A percentile compares a stretch with the other conserved stretches of the same genome.
Conservation (phyloP, 2,329 filamentous ascomycete species). For the Grosmannia huntii region DNA sequence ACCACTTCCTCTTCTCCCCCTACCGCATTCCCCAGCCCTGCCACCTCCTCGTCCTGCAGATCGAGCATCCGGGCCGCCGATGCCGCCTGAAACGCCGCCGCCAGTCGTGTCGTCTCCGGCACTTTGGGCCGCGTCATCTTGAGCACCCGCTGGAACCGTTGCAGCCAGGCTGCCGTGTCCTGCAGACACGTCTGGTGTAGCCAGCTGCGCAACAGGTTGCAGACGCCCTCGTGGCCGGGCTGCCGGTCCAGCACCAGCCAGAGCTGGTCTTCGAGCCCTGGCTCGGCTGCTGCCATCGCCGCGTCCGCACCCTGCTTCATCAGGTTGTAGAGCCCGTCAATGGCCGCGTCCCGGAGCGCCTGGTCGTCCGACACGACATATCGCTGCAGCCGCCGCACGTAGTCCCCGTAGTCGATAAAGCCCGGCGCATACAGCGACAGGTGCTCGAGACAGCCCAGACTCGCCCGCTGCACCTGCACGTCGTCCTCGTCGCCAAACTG, state of each 20-base stretch:
- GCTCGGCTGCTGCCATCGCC: constrained; percentile 62
- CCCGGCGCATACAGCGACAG: constrained; percentile 83
- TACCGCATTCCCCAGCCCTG: constrained; percentile 63
- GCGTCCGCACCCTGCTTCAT: constrained; percentile 87
- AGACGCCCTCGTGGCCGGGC: constrained; percentile 66
- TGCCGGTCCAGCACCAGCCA: constrained; percentile 78
- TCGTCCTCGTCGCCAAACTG: constrained; percentile 65
- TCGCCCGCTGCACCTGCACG: constrained; percentile 55
- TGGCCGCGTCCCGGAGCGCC: constrained; percentile 63
- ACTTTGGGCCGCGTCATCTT: constrained; percentile 69
- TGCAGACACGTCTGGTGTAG: constrained; percentile 74
- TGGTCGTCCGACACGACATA: constrained; percentile 58
- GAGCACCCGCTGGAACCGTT: constrained; percentile 75
- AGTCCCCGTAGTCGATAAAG: constrained; percentile 70
- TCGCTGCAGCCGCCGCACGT: constrained; percentile 70
- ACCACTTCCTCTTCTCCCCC: constrained; percentile 36
- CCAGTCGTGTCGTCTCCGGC: constrained; percentile 32
- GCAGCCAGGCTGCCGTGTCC: constrained; percentile 76
- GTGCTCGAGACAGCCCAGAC: constrained; percentile 76
- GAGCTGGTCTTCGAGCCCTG: constrained; percentile 76
- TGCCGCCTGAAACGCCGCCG: constrained; percentile 13
- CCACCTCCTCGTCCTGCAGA: constrained; percentile 89
- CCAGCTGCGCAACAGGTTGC: constrained; percentile 85
- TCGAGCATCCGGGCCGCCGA: constrained; percentile 48
- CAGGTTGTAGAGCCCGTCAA: constrained; percentile 82